phyloP scores from a whole-genome alignment of 768 basidiomycete genomes.

The Hygrophorus pudorinus region DNA sequence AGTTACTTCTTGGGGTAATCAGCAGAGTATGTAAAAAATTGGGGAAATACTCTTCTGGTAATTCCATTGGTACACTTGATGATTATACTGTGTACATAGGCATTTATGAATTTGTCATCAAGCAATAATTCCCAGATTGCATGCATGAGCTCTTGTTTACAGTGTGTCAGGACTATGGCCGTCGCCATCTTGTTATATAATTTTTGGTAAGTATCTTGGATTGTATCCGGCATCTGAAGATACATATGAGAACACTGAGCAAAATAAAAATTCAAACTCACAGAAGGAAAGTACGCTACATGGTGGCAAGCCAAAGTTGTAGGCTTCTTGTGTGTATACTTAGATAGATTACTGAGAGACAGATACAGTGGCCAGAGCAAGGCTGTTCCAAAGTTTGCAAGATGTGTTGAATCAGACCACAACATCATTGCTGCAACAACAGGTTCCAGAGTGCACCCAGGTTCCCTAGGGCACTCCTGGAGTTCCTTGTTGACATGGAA shows the following conservation, averaged over 20 bases:
- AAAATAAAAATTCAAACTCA: not conserved
- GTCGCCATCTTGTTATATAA: not conserved
- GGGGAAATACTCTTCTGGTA: no score
- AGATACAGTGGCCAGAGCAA: conserved; percentile 26
- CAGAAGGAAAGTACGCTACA: conserved; percentile 22
- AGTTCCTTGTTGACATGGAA: conserved; percentile 5
- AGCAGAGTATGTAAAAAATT: no score
- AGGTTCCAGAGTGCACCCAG: conserved; percentile 7
- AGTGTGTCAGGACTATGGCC: no score
- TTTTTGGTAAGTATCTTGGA: no score
- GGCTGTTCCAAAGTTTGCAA: conserved; percentile 19
- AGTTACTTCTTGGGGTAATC: no score
- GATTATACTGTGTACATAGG: no score
- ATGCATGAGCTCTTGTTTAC: no score
- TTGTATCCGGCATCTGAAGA: conserved; percentile 10
- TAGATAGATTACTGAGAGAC: conserved; percentile 24
- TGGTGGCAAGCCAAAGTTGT: conserved; percentile 14
- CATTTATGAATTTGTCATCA: conserved; percentile 17
- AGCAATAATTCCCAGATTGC: no score
- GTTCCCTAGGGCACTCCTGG: conserved; percentile 1
- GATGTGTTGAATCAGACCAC: conserved; percentile 21
- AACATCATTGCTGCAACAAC: conserved; percentile 15
- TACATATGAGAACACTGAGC: not conserved
- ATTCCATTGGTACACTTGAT: no score
- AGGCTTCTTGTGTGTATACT: conserved; percentile 20